Percentiles rank a stretch among this genome's conserved stretches.
Conservation (phyloP, 2,329 filamentous ascomycete species). For the Aurifilum marmelostoma region DNA sequence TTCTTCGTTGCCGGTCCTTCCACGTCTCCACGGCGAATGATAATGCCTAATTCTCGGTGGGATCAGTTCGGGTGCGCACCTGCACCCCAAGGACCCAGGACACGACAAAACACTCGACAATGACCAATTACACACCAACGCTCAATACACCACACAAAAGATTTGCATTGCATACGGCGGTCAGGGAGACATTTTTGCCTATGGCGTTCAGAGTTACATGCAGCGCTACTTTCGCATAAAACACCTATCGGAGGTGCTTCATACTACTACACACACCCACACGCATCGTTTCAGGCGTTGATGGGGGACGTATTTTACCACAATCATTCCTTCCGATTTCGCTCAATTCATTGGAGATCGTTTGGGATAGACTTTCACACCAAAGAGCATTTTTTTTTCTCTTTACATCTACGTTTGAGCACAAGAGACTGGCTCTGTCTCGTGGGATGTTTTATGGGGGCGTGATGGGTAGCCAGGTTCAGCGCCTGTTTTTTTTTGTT, state of each 20-base stretch:
- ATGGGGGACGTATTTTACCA: slow-evolving; percentile 20
- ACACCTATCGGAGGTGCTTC: slow-evolving; percentile 11
- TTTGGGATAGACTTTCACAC: slow-evolving; percentile 23
- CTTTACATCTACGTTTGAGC: slow-evolving; percentile 6
- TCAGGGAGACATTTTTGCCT: slow-evolving; percentile 20
- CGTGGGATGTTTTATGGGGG: not conserved
- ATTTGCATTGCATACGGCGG: slow-evolving; percentile 27
- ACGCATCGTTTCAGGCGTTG: slow-evolving; percentile 15
- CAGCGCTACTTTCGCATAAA: slow-evolving; percentile 11
- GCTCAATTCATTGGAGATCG: slow-evolving; percentile 11
- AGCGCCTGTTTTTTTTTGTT: too few relatives aligned
- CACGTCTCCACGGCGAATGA: slow-evolving; percentile 22
- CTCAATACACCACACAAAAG: slow-evolving; percentile 18
- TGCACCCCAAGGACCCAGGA: slow-evolving; percentile 8
- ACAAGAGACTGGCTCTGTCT: slow-evolving; percentile 9
- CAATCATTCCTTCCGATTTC: slow-evolving; percentile 19
- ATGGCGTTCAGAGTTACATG: slow-evolving; percentile 26
- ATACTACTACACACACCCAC: slow-evolving; percentile 12
- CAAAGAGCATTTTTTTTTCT: slow-evolving; percentile 7
- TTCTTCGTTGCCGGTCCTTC: not conserved
- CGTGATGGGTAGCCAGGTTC: not conserved
- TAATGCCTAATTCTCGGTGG: slow-evolving; percentile 29
- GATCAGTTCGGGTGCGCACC: not conserved
- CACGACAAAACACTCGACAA: slow-evolving; percentile 19
- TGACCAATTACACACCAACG: slow-evolving; percentile 20